Base-by-base conservation (phyloP, 257 asterid genomes). In the Solanum paucissectum region DNA sequence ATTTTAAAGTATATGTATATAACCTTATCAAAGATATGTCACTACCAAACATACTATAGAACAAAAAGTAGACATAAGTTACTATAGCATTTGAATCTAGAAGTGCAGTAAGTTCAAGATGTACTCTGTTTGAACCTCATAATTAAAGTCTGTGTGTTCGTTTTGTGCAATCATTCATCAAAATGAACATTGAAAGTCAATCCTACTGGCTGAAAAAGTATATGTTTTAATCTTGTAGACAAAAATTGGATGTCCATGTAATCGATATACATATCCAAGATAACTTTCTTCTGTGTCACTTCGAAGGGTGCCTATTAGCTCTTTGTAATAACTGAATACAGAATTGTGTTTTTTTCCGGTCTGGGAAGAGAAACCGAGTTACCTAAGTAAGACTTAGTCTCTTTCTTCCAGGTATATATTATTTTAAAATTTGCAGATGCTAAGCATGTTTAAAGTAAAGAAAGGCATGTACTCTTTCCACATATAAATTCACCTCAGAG, bases 401-500 rank as follows among this genome's bases (percentile, higher is more conserved):
- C 44, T 29, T 5, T 21, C 20, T 82, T 82, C 44, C 29, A 82
- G 27, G 86, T 82, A 18, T 27, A 49, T 18, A 81, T 46, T 29
- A 82, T 49, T 82, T 82, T 82, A 20, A 49, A 82, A 18, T 52
- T 82, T 16, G 44, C 25, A 46, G 69, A 46, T 49, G 69, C 69
- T 74, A 49, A 29, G 44, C 69, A 49, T 49, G 86, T 82, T 32
- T 49, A 33, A 49, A 46, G 85, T 46, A 81, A 32, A 44, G 86
- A 82, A 82, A 49, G 69, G 68, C 14, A 4, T 82, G 32, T 32
- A 71, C 69, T 29, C 62, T 37, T 86, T 86, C 84, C 74, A 86
- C 55, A 73, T 25, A 75, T 73, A 85, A 86, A 58, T 92, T 82
- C 86, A 97, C 99, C 99, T 96, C 91, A 97, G 93, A 68, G 99